phyloP scores from a whole-genome alignment of 768 basidiomycete species.

The Phlegmacium glaucopus region DNA sequence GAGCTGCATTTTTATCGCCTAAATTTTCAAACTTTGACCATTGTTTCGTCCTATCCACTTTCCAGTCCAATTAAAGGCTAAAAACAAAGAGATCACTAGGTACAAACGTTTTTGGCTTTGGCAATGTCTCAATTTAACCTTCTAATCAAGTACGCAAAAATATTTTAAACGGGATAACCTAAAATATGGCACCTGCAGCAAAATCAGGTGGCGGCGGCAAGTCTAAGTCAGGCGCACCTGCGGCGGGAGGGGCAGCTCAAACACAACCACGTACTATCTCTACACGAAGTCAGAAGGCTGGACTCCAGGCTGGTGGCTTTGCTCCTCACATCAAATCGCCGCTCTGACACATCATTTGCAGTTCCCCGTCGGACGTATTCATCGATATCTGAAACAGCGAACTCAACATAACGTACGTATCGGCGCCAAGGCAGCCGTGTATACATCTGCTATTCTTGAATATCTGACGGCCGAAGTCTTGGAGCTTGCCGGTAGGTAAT shows the following conservation, averaged over 20 bases:
- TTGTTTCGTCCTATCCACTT: not conserved
- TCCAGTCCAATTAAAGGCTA: constrained; percentile 1
- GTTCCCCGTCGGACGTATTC: constrained; percentile 98
- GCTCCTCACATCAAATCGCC: not conserved
- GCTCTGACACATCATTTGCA: constrained; percentile 22
- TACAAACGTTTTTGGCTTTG: not conserved
- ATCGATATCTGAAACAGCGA: constrained; percentile 89
- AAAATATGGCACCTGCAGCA: constrained; percentile 43
- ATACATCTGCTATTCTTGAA: constrained; percentile 94
- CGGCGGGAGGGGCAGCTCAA: constrained; percentile 23
- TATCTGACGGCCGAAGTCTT: constrained; percentile 96
- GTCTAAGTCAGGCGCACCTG: constrained; percentile 47
- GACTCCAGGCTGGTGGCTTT: constrained; percentile 63
- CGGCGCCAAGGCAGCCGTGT: constrained; percentile 96
- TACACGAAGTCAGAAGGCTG: constrained; percentile 81
- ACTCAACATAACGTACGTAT: constrained; percentile 94
- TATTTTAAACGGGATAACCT: constrained; percentile 1
- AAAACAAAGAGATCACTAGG: not conserved
- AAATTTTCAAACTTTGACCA: constrained; percentile 1
- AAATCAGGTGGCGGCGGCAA: constrained; percentile 60
- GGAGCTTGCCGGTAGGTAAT: constrained; percentile 80
- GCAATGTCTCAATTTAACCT: constrained; percentile 1
- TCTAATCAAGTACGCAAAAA: constrained; percentile 2
- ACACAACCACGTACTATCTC: constrained; percentile 43
- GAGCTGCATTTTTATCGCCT: constrained; percentile 9